A percentile compares a stretch with the other conserved stretches of the same genome.
Evolutionary conservation across 108 stramenopile genomes (phyloP).

Genomic region (Nitzschia sp.): DNA sequence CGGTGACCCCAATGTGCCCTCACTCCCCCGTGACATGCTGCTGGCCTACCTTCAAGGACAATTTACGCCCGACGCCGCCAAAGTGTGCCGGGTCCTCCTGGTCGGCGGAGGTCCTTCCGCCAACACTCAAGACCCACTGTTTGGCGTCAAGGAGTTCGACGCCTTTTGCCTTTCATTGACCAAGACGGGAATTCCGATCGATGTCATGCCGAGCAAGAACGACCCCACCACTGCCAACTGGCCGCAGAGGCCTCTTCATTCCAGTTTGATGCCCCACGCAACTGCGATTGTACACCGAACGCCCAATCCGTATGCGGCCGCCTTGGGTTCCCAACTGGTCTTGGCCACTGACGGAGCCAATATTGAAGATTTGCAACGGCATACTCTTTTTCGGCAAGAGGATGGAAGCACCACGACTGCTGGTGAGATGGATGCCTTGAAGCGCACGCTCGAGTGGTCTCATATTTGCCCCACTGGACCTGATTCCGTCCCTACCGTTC

Average conservation of each 20-base stretch:
- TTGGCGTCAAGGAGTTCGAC: slow-evolving; percentile 64
- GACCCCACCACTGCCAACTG: slow-evolving; percentile 89
- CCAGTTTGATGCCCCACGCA: slow-evolving; percentile 62
- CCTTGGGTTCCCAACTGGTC: slow-evolving; percentile 31
- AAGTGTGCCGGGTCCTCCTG: slow-evolving; percentile 66
- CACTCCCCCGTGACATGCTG: slow-evolving; percentile 73
- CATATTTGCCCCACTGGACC: slow-evolving; percentile 92
- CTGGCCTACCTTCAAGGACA: slow-evolving; percentile 70
- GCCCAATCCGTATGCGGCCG: slow-evolving; percentile 80
- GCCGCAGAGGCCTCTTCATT: slow-evolving; percentile 85
- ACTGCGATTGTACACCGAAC: slow-evolving; percentile 34
- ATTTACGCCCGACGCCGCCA: slow-evolving; percentile 43
- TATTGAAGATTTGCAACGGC: slow-evolving; percentile 64
- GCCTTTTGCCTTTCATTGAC: slow-evolving; percentile 49
- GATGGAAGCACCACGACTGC: slow-evolving; percentile 6
- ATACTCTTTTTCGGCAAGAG: slow-evolving; percentile 16
- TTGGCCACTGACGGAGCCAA: slow-evolving; percentile 81
- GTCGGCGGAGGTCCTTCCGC: slow-evolving; percentile 55
- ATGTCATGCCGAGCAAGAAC: slow-evolving; percentile 71
- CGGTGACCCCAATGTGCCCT: slow-evolving; percentile 56
- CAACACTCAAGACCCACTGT: slow-evolving; percentile 18
- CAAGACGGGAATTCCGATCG: slow-evolving; percentile 64
- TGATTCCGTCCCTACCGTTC: slow-evolving; percentile 77
- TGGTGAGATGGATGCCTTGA: slow-evolving; percentile 59
- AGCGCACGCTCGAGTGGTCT: slow-evolving; percentile 55